Conservation (phyloP, 2,329 filamentous ascomycete species). For the Eutypa lata region DNA sequence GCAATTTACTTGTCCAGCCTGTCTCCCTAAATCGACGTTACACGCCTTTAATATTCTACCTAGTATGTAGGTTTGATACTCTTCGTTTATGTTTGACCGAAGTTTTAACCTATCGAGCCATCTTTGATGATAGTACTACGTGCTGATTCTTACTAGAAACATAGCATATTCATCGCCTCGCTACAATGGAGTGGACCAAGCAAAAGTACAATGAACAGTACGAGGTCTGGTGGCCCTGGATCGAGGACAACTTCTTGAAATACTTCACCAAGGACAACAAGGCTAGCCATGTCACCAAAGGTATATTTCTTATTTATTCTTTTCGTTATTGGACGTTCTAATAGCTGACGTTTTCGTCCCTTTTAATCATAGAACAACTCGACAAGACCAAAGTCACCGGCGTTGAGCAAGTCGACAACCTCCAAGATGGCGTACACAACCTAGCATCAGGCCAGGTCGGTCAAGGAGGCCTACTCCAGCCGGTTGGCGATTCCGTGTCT, state of each 20-base stretch:
- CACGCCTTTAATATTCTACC: too few species aligned
- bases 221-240: conserved; percentile 73
- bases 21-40: too few species aligned
- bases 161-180: too few species aligned
- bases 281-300: conserved; percentile 66
- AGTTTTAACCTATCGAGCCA: too few species aligned
- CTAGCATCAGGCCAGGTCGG: conserved; percentile 63
- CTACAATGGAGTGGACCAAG: conserved; percentile 52
- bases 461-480: conserved; percentile 63
- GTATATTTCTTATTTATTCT: conserved; percentile 41
- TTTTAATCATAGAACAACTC: conserved; percentile 52
- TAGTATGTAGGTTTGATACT: too few species aligned
- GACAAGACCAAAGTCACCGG: conserved; percentile 69
- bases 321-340: too few species aligned
- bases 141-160: too few species aligned
- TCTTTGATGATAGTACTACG: too few species aligned
- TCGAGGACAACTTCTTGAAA: conserved; percentile 68
- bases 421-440: conserved; percentile 65
- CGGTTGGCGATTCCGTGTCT: conserved; percentile 58
- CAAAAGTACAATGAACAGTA: conserved; percentile 69
- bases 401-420: conserved; percentile 61
- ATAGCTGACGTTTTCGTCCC: background rate
- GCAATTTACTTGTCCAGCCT: too few species aligned
- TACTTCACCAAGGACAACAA: conserved; percentile 79
- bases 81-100: too few species aligned